Base-by-base conservation (phyloP, 768 basidiomycete species). In the Daedaleopsis nitida region DNA sequence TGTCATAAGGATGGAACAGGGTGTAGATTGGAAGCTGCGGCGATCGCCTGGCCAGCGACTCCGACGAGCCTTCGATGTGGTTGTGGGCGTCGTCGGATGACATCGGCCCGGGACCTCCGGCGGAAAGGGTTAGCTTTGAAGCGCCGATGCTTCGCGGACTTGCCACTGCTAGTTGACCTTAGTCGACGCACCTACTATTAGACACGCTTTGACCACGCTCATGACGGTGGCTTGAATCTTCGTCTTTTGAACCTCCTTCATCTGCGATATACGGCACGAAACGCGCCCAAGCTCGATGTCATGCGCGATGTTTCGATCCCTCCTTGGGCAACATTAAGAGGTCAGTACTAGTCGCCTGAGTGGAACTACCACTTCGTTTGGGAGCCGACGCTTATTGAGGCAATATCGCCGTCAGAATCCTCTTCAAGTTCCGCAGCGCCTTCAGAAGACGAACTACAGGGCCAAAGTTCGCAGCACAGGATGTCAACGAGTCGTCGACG, bases 221-320 rank as follows among this genome's bases (percentile, higher is more conserved):
- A 42, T 42, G 39, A 42, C 17, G 4, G 39, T 11, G 17, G 39
- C 39, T 17, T 42, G 39, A 42, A 42, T 42, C 39, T 42, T 17
- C 8, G 9, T 38, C 37, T 8, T 38, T 38, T 38, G 37, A 8
- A 8, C 9, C 8, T 14, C 14, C 39, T 42, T 42, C 17, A 17
- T 10, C 17, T 42, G 39, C 39, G 17, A 42, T 17, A 32, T 32
- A 32, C 39, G 11, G 39, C 11, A 12, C 17, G 39, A 17, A 17
- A 17, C 39, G 11, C 39, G 39, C 11, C 39, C 17, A 42, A 17
- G 17, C 17, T 42, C 13, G 39, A 42, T 17, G 39, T 17, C 47
- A 61, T 61, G 60, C 55, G 60, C 42, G 49, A 45, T 17, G 48
- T 39, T 21, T 61, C 60, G 32, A 56, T 57, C 9, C 60, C 60